phyloP scores from a whole-genome alignment of 768 basidiomycete genomes.

The Cystobasidium tubakii region DNA sequence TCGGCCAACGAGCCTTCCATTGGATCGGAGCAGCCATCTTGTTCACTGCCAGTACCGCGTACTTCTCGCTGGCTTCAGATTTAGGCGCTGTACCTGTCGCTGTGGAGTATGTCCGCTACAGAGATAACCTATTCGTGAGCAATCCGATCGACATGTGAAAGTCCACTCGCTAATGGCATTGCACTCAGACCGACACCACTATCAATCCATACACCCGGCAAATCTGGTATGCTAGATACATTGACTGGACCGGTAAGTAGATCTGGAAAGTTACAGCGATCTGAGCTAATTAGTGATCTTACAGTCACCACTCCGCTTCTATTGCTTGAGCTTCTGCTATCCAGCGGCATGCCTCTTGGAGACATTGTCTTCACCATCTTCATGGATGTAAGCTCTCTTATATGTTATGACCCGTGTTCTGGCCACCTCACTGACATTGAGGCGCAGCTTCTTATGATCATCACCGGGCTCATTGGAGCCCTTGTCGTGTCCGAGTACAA shows the following conservation, averaged over 20 bases:
- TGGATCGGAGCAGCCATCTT: conserved; percentile 55
- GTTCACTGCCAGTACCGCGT: conserved; percentile 53
- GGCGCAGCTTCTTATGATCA: conserved; percentile 51
- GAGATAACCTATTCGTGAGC: conserved; percentile 51
- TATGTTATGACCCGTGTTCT: neutral
- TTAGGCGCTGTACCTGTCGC: conserved; percentile 55
- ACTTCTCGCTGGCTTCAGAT: conserved; percentile 59
- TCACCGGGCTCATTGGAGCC: conserved; percentile 55
- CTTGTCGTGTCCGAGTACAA: conserved; percentile 57
- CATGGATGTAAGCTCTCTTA: conserved; percentile 49
- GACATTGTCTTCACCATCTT: conserved; percentile 55
- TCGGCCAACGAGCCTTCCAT: conserved; percentile 55
- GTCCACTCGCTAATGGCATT: too few species aligned
- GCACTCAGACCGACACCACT: conserved; percentile 30
- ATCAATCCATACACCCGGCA: conserved; percentile 43
- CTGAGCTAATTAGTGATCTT: conserved; percentile 52
- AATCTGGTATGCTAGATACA: conserved; percentile 56
- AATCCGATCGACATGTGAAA: too few species aligned
- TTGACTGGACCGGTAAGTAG: conserved; percentile 44
- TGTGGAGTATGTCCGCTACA: conserved; percentile 53
- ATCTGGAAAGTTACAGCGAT: neutral
- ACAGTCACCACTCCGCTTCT: conserved; percentile 58
- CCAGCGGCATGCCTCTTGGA: conserved; percentile 55
- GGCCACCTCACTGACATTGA: neutral
- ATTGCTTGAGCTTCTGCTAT: conserved; percentile 54